Conservation (phyloP, 1,139 yeast species). For the Taphrina flavorubra region DNA sequence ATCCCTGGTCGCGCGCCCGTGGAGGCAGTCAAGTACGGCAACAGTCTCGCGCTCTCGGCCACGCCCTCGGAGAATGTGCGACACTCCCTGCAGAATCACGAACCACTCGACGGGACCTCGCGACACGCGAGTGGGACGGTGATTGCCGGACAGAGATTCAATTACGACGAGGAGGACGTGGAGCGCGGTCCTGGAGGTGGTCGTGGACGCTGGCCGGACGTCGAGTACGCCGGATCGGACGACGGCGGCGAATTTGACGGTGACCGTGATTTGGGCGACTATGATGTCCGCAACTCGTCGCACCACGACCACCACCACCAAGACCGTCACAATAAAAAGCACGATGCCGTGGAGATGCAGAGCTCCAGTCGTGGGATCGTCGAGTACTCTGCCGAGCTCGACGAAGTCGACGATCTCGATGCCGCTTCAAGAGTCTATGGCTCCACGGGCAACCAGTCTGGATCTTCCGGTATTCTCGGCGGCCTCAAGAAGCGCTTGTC, state of each 20-base stretch:
- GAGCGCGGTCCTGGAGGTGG: conserved; percentile 15
- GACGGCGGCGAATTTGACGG: conserved; percentile 16
- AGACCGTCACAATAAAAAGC: not conserved
- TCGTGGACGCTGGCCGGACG: conserved; percentile 6
- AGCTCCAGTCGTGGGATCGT: conserved; percentile 25
- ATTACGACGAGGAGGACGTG: conserved; percentile 37
- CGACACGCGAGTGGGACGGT: conserved; percentile 39
- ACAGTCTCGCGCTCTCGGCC: conserved; percentile 43
- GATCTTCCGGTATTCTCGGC: conserved; percentile 16
- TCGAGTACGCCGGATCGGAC: conserved; percentile 6
- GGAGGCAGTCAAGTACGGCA: conserved; percentile 43
- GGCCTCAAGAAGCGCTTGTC: conserved; percentile 36
- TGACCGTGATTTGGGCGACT: conserved; percentile 17
- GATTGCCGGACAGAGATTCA: conserved; percentile 33
- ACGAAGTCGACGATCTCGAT: conserved; percentile 17
- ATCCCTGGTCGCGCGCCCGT: conserved; percentile 44
- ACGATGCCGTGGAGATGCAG: conserved; percentile 21
- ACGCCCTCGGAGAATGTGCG: conserved; percentile 42
- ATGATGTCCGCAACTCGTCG: not conserved
- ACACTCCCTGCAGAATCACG: conserved; percentile 40
- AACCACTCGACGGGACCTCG: conserved; percentile 45
- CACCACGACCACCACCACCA: not conserved
- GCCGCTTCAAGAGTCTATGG: conserved; percentile 17
- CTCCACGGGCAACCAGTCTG: not conserved
- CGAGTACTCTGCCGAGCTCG: conserved; percentile 24